A percentile compares a stretch with the other conserved stretches of the same genome.
phyloP scores from a whole-genome alignment of 106 monocot genomes.

The Platanthera zijinensis region DNA sequence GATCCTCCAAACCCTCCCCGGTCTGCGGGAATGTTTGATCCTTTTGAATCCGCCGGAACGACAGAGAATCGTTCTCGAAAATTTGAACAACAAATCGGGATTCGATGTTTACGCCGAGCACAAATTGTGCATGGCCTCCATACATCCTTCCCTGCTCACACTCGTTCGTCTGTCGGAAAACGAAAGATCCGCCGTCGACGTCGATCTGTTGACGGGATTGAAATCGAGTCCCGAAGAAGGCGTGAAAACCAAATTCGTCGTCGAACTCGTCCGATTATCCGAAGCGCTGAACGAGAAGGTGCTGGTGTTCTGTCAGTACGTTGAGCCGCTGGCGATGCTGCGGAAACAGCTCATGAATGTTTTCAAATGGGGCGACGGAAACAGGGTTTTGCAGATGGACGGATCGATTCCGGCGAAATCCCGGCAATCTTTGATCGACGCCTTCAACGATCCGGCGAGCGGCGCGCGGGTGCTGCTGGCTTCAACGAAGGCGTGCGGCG shows the following conservation, averaged over 20 bases:
- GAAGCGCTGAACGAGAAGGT: slow-evolving; percentile 46
- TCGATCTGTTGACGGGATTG: slow-evolving; percentile 11
- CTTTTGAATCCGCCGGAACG: slow-evolving; percentile 34
- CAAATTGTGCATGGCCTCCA: slow-evolving; percentile 26
- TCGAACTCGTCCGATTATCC: slow-evolving; percentile 47
- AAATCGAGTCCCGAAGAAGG: slow-evolving; percentile 40
- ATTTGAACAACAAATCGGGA: slow-evolving; percentile 1
- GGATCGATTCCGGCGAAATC: slow-evolving; percentile 24
- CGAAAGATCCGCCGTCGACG: slow-evolving; percentile 21
- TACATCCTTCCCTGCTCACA: slow-evolving; percentile 50
- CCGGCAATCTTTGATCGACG: slow-evolving; percentile 36
- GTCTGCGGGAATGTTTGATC: slow-evolving; percentile 44
- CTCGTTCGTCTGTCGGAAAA: slow-evolving; percentile 17
- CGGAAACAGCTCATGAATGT: slow-evolving; percentile 30
- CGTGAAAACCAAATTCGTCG: slow-evolving; percentile 66
- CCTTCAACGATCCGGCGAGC: slow-evolving; percentile 46
- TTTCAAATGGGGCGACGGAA: slow-evolving; percentile 53
- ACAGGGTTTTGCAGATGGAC: slow-evolving; percentile 44
- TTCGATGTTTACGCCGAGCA: slow-evolving; percentile 25
- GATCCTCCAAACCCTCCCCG: slow-evolving; percentile 47
- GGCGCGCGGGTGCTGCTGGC: slow-evolving; percentile 61
- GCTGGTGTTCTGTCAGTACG: slow-evolving; percentile 60
- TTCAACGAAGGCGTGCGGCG: slow-evolving; percentile 66
- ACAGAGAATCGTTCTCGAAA: slow-evolving; percentile 35
- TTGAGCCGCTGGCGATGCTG: slow-evolving; percentile 50